Evolutionary conservation across 441 rosid species (phyloP).

Genomic region (Biscutella laevigata): DNA sequence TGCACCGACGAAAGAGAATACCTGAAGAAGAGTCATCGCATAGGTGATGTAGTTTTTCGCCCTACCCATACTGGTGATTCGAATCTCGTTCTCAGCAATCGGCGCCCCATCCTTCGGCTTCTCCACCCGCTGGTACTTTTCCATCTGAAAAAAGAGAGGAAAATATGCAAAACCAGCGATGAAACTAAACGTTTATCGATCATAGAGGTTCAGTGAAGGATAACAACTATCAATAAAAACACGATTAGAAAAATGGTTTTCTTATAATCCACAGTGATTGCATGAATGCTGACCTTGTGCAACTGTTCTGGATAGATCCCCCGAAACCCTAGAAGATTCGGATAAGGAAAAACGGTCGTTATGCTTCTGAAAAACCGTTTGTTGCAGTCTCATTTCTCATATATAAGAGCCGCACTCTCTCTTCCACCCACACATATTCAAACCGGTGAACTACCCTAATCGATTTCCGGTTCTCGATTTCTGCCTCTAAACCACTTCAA

Average conservation of each 20-base stretch:
- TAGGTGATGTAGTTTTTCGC: constrained; percentile 88
- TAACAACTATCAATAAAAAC: no score
- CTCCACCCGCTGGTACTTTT: constrained; percentile 86
- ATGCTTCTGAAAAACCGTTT: constrained; percentile 35
- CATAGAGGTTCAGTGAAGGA: background rate
- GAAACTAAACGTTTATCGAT: constrained; percentile 2
- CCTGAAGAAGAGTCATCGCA: constrained; percentile 85
- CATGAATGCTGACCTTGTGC: constrained; percentile 18
- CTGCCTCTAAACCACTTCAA: constrained; percentile 2
- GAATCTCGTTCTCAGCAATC: constrained; percentile 93
- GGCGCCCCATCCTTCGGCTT: constrained; percentile 74
- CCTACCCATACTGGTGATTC: constrained; percentile 86
- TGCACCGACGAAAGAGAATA: constrained; percentile 5
- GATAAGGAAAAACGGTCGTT: constrained; percentile 1
- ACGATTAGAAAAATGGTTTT: background rate
- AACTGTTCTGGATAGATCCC: constrained; percentile 11
- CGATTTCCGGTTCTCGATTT: constrained; percentile 28
- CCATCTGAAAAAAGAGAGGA: constrained; percentile 51
- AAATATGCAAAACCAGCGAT: background rate
- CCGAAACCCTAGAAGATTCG: constrained; percentile 19
- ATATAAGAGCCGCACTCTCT: constrained; percentile 27
- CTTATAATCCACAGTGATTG: constrained; percentile 4
- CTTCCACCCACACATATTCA: constrained; percentile 16
- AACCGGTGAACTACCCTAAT: constrained; percentile 38
- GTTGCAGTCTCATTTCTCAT: constrained; percentile 18